A percentile compares a stretch with the other conserved stretches of the same genome.
phyloP scores from a whole-genome alignment of 1,284 basidiomycete species.

The Cryptococcus floricola region DNA sequence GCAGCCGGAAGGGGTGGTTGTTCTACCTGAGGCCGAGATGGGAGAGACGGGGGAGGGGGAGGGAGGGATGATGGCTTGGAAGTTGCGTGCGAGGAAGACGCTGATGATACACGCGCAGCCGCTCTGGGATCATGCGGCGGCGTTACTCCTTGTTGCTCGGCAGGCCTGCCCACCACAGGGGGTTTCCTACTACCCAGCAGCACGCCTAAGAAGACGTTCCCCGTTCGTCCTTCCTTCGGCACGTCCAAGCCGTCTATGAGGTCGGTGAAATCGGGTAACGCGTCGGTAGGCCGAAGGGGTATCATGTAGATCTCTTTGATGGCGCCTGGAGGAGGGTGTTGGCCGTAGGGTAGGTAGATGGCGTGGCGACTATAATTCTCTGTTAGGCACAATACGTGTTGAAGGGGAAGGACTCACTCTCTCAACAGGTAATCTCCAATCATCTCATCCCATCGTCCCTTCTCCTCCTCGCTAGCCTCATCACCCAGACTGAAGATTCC shows the following conservation, averaged over 20 bases:
- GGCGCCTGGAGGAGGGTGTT: slow-evolving; percentile 64
- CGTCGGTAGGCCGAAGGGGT: slow-evolving; percentile 64
- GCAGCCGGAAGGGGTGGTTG: slow-evolving; percentile 18
- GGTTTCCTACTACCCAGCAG: slow-evolving; percentile 74
- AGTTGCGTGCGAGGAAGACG: background rate
- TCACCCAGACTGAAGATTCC: slow-evolving; percentile 63
- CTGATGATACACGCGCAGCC: too few relatives aligned
- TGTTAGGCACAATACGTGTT: too few relatives aligned
- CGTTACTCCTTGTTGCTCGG: background rate
- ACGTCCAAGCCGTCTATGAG: slow-evolving; percentile 74
- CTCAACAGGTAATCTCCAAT: slow-evolving; percentile 67
- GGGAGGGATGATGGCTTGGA: slow-evolving; percentile 1
- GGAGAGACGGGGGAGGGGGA: slow-evolving; percentile 23
- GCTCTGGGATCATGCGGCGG: background rate
- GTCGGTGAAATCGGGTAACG: slow-evolving; percentile 79
- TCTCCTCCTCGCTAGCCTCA: slow-evolving; percentile 44
- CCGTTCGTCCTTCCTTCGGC: slow-evolving; percentile 57
- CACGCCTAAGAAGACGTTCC: slow-evolving; percentile 71
- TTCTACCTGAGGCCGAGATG: slow-evolving; percentile 19
- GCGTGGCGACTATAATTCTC: slow-evolving; percentile 66
- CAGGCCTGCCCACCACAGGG: slow-evolving; percentile 47
- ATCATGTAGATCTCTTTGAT: slow-evolving; percentile 86
- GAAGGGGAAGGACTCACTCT: slow-evolving; percentile 57
- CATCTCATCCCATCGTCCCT: slow-evolving; percentile 59
- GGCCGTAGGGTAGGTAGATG: slow-evolving; percentile 71